phyloP scores from a whole-genome alignment of 2,329 filamentous ascomycete genomes.

The Colletotrichum falcatum region DNA sequence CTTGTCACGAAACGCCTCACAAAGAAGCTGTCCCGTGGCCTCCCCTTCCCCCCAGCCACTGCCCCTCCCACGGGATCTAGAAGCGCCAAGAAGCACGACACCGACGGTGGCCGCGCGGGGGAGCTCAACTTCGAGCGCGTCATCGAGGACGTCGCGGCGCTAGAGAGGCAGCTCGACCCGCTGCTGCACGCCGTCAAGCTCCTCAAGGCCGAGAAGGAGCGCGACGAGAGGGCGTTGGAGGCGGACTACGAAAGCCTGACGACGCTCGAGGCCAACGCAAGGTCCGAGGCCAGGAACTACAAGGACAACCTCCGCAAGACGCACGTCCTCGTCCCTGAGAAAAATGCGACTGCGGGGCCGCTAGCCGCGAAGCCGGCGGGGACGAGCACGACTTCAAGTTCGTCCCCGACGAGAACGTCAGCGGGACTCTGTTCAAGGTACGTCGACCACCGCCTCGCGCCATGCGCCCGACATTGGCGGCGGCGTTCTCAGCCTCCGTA shows the following conservation, averaged over 20 bases:
- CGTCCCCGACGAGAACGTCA: constrained; percentile 30
- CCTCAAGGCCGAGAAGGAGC: constrained; percentile 67
- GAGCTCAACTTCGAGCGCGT: constrained; percentile 77
- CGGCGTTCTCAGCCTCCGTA: not conserved
- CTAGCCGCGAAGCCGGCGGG: constrained; percentile 7
- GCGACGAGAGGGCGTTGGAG: constrained; percentile 67
- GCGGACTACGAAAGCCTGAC: constrained; percentile 64
- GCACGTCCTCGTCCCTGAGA: constrained; percentile 62
- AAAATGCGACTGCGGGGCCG: constrained; percentile 38
- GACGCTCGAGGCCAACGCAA: constrained; percentile 67
- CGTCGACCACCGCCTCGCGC: not conserved
- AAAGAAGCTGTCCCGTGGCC: constrained; percentile 67
- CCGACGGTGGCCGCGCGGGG: constrained; percentile 55
- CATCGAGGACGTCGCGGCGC: constrained; percentile 66
- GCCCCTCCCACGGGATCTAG: constrained; percentile 41
- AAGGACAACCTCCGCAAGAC: constrained; percentile 62
- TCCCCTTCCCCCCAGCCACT: constrained; percentile 74
- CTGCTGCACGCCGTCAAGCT: constrained; percentile 72
- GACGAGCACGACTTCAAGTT: constrained; percentile 40
- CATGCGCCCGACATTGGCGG: not conserved
- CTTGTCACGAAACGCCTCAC: constrained; percentile 67
- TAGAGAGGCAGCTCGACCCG: constrained; percentile 72
- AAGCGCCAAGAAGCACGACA: constrained; percentile 27
- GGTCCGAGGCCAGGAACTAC: constrained; percentile 64
- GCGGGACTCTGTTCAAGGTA: constrained; percentile 49